These are phyloP conservation scores for Hyaloperonospora arabidopsidis DNA, from an alignment of 352 stramenopile species.

Conservation along the genomic window DNA sequence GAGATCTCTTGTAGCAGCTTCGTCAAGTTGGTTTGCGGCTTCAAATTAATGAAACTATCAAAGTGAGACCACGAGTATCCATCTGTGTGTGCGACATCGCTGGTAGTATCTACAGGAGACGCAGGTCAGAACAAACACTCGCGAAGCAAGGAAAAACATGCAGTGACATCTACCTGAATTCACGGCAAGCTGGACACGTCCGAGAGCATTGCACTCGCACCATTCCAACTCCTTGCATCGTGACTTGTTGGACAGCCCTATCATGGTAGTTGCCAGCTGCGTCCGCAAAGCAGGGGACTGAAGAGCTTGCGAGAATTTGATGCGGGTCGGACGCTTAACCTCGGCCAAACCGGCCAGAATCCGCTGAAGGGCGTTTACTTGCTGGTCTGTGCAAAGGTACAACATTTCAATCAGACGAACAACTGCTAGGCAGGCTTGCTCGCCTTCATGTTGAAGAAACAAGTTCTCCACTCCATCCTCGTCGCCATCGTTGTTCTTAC, in stretches of 20 bases:
- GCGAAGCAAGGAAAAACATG: neutral
- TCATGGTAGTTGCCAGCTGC: conserved; percentile 50
- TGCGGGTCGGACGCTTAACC: conserved; percentile 39
- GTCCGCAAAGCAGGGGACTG: conserved; percentile 56
- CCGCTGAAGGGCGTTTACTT: conserved; percentile 63
- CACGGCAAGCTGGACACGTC: conserved; percentile 47
- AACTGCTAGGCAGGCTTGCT: conserved; percentile 53
- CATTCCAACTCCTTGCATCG: conserved; percentile 72
- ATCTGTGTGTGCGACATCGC: conserved; percentile 49
- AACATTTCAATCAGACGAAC: conserved; percentile 77
- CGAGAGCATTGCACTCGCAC: conserved; percentile 71
- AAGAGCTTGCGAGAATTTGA: conserved; percentile 54
- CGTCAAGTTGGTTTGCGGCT: conserved; percentile 38
- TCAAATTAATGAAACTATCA: conserved; percentile 50
- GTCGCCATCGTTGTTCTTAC: conserved; percentile 17
- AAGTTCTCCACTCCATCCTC: conserved; percentile 1
- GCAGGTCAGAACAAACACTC: conserved; percentile 1
- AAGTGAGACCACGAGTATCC: conserved; percentile 79
- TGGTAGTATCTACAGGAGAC: conserved; percentile 19
- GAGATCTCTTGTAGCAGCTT: conserved; percentile 65
- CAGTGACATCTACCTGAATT: conserved; percentile 33
- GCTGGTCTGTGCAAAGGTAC: conserved; percentile 62
- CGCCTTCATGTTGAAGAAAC: conserved; percentile 43
- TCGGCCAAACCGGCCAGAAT: conserved; percentile 54
- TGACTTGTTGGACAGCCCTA: conserved; percentile 69